These are phyloP conservation scores for Lentinula novae-zelandiae DNA, from an alignment of 1,284 basidiomycete species.

Conservation along the genomic window DNA sequence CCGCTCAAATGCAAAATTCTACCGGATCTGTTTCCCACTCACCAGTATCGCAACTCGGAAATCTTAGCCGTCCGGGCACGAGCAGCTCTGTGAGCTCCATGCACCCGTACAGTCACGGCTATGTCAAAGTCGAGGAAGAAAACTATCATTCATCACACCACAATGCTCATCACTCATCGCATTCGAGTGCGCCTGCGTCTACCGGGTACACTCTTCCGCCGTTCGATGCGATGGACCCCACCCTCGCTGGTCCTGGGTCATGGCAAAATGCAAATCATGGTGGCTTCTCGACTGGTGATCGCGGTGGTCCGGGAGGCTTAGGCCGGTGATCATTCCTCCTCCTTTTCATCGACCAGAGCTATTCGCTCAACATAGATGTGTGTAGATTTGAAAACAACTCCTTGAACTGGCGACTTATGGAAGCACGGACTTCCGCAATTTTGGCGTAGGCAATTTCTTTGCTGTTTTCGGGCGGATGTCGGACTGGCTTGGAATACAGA, in stretches of 20 bases:
- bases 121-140: conserved; percentile 66
- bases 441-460: not conserved
- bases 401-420: conserved; percentile 1
- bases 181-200: conserved; percentile 32
- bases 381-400: conserved; percentile 4
- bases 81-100: conserved; percentile 22
- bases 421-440: not conserved
- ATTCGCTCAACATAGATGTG: conserved; percentile 5
- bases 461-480: not conserved
- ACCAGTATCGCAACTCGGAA: conserved; percentile 33
- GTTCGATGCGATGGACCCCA: conserved; percentile 25
- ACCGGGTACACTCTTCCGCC: conserved; percentile 37
- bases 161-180: conserved; percentile 22
- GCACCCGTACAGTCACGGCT: conserved; percentile 37
- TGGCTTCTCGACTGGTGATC: not conserved
- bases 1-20: conserved; percentile 52
- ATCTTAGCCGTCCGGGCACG: conserved; percentile 29
- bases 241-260: not conserved
- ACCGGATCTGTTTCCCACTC: conserved; percentile 44
- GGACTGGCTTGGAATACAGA: not conserved
- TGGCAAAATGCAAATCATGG: not conserved
- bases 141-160: conserved; percentile 46
- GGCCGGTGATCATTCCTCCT: conserved; percentile 8
- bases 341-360: conserved; percentile 6
- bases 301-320: conserved; percentile 5